phyloP scores from a whole-genome alignment of 2,329 filamentous ascomycete species.

The Alternaria triticimaculans region DNA sequence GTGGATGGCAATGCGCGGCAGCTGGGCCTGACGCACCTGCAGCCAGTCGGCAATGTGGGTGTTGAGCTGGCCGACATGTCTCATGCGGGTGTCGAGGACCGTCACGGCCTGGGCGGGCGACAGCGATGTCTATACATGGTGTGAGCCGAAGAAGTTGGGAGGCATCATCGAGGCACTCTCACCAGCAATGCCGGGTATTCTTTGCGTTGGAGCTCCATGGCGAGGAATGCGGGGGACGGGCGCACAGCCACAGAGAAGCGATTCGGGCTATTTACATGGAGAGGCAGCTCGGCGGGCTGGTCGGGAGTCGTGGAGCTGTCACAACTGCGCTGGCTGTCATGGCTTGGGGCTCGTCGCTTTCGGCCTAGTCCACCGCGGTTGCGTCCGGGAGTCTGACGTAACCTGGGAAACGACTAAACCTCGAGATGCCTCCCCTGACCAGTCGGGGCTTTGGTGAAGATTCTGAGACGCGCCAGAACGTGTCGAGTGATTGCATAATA shows the following conservation, averaged over 20 bases:
- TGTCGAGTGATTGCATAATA: neutral
- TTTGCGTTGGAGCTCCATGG: constrained; percentile 73
- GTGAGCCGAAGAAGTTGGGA: constrained; percentile 36
- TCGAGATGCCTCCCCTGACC: neutral
- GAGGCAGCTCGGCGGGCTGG: constrained; percentile 30
- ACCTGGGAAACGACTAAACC: constrained; percentile 14
- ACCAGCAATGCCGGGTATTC: constrained; percentile 97
- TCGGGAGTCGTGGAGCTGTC: constrained; percentile 41
- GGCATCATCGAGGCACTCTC: constrained; percentile 38
- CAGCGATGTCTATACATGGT: constrained; percentile 70
- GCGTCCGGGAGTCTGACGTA: constrained; percentile 25
- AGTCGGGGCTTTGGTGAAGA: neutral
- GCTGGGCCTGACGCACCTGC: constrained; percentile 67
- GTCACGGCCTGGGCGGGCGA: constrained; percentile 82
- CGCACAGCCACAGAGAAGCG: constrained; percentile 36
- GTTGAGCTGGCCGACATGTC: constrained; percentile 85
- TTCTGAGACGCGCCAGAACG: constrained; percentile 2
- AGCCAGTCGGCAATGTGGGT: constrained; percentile 95
- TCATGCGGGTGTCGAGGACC: constrained; percentile 84
- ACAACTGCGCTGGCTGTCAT: constrained; percentile 40
- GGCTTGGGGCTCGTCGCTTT: constrained; percentile 31
- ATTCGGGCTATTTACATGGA: constrained; percentile 39
- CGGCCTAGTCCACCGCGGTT: constrained; percentile 24
- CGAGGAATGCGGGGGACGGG: constrained; percentile 23
- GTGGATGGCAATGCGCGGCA: constrained; percentile 4